Evolutionary conservation across 75 land plant species (phyloP).

Genomic region (Gnetum montanum): DNA sequence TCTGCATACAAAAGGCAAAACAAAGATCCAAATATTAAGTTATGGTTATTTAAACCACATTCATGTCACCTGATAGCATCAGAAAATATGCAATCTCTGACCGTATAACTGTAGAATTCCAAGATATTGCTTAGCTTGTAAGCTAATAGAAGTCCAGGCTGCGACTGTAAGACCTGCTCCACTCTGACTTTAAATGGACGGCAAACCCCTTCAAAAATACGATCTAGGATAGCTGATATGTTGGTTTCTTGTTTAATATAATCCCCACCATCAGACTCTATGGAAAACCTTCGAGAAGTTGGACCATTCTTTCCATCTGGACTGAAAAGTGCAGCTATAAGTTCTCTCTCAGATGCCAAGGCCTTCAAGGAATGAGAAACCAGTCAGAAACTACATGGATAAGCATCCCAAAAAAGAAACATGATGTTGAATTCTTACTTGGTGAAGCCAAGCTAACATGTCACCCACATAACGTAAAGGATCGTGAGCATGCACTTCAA

Average conservation of each 20-base stretch:
- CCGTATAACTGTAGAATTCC: slow-evolving; percentile 84
- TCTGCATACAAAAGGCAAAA: slow-evolving; percentile 20
- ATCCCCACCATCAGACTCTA: slow-evolving; percentile 23
- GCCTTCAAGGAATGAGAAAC: slow-evolving; percentile 34
- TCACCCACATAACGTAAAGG: slow-evolving; percentile 97
- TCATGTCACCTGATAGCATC: neutral
- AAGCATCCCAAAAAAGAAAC: neutral
- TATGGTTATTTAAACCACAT: neutral
- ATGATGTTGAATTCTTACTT: slow-evolving; percentile 26
- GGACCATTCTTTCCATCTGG: slow-evolving; percentile 73
- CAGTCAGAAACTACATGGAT: neutral
- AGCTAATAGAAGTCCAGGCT: slow-evolving; percentile 71
- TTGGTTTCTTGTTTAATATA: slow-evolving; percentile 48
- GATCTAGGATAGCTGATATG: slow-evolving; percentile 76
- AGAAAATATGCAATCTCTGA: slow-evolving; percentile 20
- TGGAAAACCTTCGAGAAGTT: slow-evolving; percentile 39
- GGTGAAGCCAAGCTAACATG: slow-evolving; percentile 98
- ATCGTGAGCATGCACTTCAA: slow-evolving; percentile 99
- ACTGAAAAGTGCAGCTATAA: slow-evolving; percentile 66
- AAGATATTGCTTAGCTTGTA: slow-evolving; percentile 83
- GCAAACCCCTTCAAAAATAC: slow-evolving; percentile 96
- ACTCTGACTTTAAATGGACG: slow-evolving; percentile 98
- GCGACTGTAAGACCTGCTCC: slow-evolving; percentile 97
- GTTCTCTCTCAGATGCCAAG: slow-evolving; percentile 93
- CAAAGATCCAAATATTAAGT: slow-evolving; percentile 4